phyloP scores from a whole-genome alignment of 169 alveolate genomes.

The Plasmodium fragile region DNA sequence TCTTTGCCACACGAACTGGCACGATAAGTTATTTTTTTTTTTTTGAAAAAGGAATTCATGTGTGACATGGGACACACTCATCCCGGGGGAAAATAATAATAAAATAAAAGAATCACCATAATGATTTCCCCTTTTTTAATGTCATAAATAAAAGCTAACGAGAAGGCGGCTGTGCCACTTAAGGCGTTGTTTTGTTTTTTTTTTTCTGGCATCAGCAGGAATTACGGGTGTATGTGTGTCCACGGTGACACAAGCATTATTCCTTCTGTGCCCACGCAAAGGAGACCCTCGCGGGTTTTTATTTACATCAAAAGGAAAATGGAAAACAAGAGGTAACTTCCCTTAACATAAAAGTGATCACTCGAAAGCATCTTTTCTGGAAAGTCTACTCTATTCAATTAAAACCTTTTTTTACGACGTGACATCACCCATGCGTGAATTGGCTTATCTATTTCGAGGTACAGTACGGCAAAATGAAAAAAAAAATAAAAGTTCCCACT shows the following conservation, averaged over 20 bases:
- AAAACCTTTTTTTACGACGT: not conserved
- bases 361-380: not conserved
- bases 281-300: not conserved
- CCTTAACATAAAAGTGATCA: not conserved
- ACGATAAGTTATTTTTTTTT: not conserved
- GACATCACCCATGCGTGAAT: not conserved
- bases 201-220: not conserved
- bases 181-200: not conserved
- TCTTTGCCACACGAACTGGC: not conserved
- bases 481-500: too few species aligned
- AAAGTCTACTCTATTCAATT: not conserved
- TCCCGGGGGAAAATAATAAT: not conserved
- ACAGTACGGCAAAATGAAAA: not conserved
- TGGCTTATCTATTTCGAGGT: not conserved
- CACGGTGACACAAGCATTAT: not conserved
- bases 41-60: not conserved
- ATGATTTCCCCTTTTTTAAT: not conserved
- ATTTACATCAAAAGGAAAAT: not conserved
- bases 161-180: not conserved
- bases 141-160: not conserved
- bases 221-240: not conserved
- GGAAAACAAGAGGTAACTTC: constrained; percentile 1
- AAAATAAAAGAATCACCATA: not conserved
- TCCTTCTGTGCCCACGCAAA: not conserved
- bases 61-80: not conserved